Percentiles rank a stretch among this genome's conserved stretches.
Conservation (phyloP, 306 rosid species). For the Myrica gale region DNA sequence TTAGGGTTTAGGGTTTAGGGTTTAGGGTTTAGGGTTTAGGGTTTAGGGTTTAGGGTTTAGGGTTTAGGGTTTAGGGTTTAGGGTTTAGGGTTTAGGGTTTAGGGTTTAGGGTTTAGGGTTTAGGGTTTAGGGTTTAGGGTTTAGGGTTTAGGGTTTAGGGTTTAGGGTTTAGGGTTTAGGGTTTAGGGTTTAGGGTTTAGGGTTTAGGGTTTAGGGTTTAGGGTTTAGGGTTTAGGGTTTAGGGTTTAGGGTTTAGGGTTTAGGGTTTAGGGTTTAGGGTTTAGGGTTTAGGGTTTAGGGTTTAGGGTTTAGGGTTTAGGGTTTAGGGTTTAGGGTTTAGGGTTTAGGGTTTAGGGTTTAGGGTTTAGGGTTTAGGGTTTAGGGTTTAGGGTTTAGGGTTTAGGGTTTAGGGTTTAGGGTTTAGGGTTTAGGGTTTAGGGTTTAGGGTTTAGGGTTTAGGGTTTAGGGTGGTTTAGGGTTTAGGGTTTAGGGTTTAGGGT, state of each 20-base stretch:
- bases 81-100: conserved; percentile 18
- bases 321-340: too few species aligned
- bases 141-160: conserved; percentile 14
- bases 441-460: too few species aligned
- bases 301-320: too few species aligned
- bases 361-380: too few species aligned
- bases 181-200: conserved; percentile 9
- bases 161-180: not conserved
- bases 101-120: conserved; percentile 17
- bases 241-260: conserved; percentile 25
- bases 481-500: too few species aligned
- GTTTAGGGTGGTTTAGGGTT: too few species aligned
- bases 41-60: not conserved
- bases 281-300: too few species aligned
- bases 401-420: too few species aligned
- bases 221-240: conserved; percentile 25
- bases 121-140: conserved; percentile 21
- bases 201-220: conserved; percentile 13
- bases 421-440: too few species aligned
- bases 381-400: too few species aligned
- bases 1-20: conserved; percentile 1
- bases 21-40: conserved; percentile 3
- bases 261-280: not conserved
- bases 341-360: too few species aligned
- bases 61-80: conserved; percentile 2